A percentile compares a stretch with the other conserved stretches of the same genome.
Conservation (phyloP, 164 flowering plant genomes). For the Euptelea pleiosperma region DNA sequence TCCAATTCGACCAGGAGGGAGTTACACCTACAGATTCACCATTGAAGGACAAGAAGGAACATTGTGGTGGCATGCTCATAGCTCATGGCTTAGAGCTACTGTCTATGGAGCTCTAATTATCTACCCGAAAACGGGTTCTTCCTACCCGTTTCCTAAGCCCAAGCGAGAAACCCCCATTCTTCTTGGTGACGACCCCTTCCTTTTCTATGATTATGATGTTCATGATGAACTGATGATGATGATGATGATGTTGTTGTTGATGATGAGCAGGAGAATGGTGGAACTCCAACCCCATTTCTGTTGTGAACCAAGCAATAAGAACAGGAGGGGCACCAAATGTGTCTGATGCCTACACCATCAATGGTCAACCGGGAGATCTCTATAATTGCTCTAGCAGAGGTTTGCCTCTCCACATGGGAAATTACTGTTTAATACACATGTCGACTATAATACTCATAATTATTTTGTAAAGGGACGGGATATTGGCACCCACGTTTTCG, state of each 20-base stretch:
- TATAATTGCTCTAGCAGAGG: constrained; percentile 83
- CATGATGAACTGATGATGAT: no score
- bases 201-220: no score
- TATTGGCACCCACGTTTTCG: no score
- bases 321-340: constrained; percentile 84
- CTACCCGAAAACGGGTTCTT: constrained; percentile 47
- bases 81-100: constrained; percentile 82
- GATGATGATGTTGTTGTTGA: constrained; percentile 6
- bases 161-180: constrained; percentile 54
- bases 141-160: constrained; percentile 70
- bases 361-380: constrained; percentile 91
- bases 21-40: constrained; percentile 81
- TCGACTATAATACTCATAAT: no score
- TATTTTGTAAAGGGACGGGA: no score
- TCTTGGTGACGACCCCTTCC: constrained; percentile 59
- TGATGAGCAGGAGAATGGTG: constrained; percentile 81
- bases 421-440: no score
- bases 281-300: constrained; percentile 70
- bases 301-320: constrained; percentile 49
- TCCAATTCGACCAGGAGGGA: constrained; percentile 74
- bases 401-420: no score
- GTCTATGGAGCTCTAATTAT: constrained; percentile 86
- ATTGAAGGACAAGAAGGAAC: constrained; percentile 81
- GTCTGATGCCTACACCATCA: constrained; percentile 86
- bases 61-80: constrained; percentile 97